Conservation (phyloP, 768 basidiomycete genomes). For the Hemileccinum rubropunctum region DNA sequence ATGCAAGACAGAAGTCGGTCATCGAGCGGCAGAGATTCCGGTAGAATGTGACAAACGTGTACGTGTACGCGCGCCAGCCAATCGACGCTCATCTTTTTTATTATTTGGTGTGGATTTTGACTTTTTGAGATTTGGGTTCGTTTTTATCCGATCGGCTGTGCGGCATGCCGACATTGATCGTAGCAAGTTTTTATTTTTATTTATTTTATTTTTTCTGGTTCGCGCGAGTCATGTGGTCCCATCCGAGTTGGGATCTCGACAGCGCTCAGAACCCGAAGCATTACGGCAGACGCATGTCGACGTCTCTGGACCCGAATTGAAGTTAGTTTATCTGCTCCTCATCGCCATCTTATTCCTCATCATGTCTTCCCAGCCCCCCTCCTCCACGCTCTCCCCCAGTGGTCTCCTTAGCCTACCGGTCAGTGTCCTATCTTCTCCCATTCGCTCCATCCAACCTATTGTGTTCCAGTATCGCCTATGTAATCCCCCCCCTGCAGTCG, state of each 20-base stretch:
- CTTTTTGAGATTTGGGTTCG: slow-evolving; percentile 10
- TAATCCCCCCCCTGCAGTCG: slow-evolving; percentile 65
- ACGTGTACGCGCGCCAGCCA: too few species aligned
- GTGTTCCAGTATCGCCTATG: slow-evolving; percentile 46
- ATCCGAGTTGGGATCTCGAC: slow-evolving; percentile 14
- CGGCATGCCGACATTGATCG: slow-evolving; percentile 5
- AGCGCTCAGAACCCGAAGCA: neutral
- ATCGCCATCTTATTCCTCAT: neutral
- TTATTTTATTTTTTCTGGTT: neutral
- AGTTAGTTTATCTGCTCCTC: slow-evolving; percentile 12
- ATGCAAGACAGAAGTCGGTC: slow-evolving; percentile 71
- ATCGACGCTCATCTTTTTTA: too few species aligned
- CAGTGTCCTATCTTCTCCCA: slow-evolving; percentile 1
- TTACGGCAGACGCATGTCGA: slow-evolving; percentile 12
- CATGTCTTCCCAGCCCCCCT: neutral
- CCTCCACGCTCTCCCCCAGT: slow-evolving; percentile 25
- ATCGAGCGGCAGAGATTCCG: slow-evolving; percentile 70
- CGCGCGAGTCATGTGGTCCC: slow-evolving; percentile 6
- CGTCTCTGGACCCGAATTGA: slow-evolving; percentile 2
- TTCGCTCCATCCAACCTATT: neutral
- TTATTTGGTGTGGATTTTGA: slow-evolving; percentile 1
- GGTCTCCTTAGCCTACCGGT: slow-evolving; percentile 41
- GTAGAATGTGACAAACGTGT: too few species aligned
- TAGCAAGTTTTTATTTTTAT: neutral
- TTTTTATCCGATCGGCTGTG: slow-evolving; percentile 4